Percentiles rank a stretch among this genome's conserved stretches.
phyloP scores from a whole-genome alignment of 2,329 filamentous ascomycete genomes.

The Cladobotryum mycophilum region DNA sequence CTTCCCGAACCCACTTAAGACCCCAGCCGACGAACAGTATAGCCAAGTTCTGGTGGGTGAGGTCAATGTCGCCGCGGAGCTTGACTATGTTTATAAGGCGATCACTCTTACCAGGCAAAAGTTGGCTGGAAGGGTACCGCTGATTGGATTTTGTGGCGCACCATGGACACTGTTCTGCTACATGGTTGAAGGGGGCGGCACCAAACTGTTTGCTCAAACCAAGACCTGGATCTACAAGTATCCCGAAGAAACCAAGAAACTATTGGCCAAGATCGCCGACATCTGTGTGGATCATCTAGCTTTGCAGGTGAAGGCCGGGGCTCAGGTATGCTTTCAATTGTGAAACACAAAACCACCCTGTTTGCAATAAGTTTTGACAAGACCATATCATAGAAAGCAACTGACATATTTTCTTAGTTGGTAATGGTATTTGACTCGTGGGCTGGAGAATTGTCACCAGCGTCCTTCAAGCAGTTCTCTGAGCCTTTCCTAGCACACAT shows the following conservation, averaged over 20 bases:
- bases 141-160: conserved; percentile 95
- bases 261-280: conserved; percentile 87
- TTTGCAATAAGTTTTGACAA: background rate
- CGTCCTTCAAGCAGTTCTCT: conserved; percentile 76
- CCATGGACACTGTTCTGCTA: conserved; percentile 97
- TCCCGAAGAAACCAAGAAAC: conserved; percentile 66
- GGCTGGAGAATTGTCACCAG: conserved; percentile 87
- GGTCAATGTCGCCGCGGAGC: conserved; percentile 77
- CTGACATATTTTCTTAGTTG: conserved; percentile 43
- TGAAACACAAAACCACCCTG: background rate
- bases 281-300: conserved; percentile 93
- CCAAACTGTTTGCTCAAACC: conserved; percentile 86
- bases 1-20: conserved; percentile 78
- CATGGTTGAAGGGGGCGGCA: conserved; percentile 97
- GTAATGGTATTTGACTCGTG: conserved; percentile 98
- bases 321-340: conserved; percentile 54
- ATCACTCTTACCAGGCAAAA: conserved; percentile 88
- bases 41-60: conserved; percentile 64
- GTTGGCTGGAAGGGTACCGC: conserved; percentile 77
- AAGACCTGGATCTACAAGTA: conserved; percentile 98
- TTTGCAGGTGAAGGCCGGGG: conserved; percentile 84
- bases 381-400: background rate
- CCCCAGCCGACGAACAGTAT: conserved; percentile 80
- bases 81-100: conserved; percentile 93
- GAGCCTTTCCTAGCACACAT: conserved; percentile 85